Conservation (phyloP, 805 yeast genomes). For the Ogataea zsoltii region DNA sequence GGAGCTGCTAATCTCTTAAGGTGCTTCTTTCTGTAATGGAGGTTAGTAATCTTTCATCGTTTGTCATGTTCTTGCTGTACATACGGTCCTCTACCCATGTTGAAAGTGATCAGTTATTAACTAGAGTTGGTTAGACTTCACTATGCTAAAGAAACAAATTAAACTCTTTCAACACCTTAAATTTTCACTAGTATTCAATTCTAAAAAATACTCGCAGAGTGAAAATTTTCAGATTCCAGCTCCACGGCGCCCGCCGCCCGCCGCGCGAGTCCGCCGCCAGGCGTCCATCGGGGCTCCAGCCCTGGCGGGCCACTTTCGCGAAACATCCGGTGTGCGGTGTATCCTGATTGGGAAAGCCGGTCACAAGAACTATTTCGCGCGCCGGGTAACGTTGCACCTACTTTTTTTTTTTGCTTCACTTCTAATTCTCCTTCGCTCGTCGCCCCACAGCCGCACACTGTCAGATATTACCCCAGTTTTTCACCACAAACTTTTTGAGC, state of each 20-base stretch:
- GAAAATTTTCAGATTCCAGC: slow-evolving; percentile 10
- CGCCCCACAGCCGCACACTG: slow-evolving; percentile 1
- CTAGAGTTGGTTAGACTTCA: slow-evolving; percentile 8
- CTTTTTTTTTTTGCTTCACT: no score
- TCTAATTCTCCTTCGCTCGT: no score
- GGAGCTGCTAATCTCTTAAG: slow-evolving; percentile 99
- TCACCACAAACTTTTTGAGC: slow-evolving; percentile 41
- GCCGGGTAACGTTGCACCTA: not conserved
- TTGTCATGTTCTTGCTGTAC: slow-evolving; percentile 29
- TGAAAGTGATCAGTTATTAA: slow-evolving; percentile 27
- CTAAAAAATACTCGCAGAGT: slow-evolving; percentile 4
- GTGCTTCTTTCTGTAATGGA: slow-evolving; percentile 82
- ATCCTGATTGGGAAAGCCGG: slow-evolving; percentile 5
- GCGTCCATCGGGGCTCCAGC: not conserved
- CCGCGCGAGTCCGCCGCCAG: not conserved
- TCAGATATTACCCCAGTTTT: slow-evolving; percentile 31
- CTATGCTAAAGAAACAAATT: slow-evolving; percentile 4
- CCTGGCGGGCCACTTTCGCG: not conserved
- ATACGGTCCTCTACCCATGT: slow-evolving; percentile 81
- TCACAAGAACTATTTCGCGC: slow-evolving; percentile 4
- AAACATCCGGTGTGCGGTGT: not conserved
- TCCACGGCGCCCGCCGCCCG: slow-evolving; percentile 1
- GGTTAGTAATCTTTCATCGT: slow-evolving; percentile 1
- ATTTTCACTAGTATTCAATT: not conserved
- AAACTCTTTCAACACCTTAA: slow-evolving; percentile 2